Evolutionary conservation across 768 basidiomycete genomes (phyloP).

Genomic region (Amanita muscaria): DNA sequence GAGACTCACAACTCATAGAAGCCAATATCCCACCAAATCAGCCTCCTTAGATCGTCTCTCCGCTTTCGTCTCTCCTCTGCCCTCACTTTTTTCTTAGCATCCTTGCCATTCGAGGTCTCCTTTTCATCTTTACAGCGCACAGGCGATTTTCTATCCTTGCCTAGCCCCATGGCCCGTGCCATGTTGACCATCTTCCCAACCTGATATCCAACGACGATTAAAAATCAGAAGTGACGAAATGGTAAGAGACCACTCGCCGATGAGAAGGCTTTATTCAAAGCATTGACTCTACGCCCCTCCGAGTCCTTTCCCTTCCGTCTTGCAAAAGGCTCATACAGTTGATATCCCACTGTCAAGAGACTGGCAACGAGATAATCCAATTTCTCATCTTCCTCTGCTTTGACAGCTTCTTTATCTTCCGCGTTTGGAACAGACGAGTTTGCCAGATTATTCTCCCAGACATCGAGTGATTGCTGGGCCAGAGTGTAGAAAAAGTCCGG

Average conservation of each 20-base stretch:
- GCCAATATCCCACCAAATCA: constrained; percentile 74
- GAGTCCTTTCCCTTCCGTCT: not conserved
- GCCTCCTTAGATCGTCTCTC: constrained; percentile 29
- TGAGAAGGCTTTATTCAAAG: constrained; percentile 25
- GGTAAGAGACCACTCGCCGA: constrained; percentile 24
- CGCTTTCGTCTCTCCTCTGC: constrained; percentile 12
- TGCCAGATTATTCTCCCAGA: constrained; percentile 26
- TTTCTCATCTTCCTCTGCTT: constrained; percentile 19
- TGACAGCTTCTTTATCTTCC: constrained; percentile 6
- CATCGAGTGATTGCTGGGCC: constrained; percentile 27
- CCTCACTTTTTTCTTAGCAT: constrained; percentile 3
- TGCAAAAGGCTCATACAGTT: constrained; percentile 14
- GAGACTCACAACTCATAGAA: constrained; percentile 66
- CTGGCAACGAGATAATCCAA: constrained; percentile 53
- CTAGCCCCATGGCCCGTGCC: constrained; percentile 56
- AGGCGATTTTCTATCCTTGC: constrained; percentile 37
- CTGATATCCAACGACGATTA: not conserved
- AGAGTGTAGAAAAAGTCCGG: constrained; percentile 20
- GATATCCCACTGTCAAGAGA: constrained; percentile 42
- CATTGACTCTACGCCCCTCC: constrained; percentile 7
- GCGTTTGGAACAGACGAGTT: constrained; percentile 6
- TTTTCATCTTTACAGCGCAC: constrained; percentile 26
- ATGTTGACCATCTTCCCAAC: constrained; percentile 51
- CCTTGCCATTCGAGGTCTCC: not conserved
- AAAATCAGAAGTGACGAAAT: not conserved